Evolutionary conservation across 148 eudicot genomes (phyloP).

Genomic region (Silene latifolia): DNA sequence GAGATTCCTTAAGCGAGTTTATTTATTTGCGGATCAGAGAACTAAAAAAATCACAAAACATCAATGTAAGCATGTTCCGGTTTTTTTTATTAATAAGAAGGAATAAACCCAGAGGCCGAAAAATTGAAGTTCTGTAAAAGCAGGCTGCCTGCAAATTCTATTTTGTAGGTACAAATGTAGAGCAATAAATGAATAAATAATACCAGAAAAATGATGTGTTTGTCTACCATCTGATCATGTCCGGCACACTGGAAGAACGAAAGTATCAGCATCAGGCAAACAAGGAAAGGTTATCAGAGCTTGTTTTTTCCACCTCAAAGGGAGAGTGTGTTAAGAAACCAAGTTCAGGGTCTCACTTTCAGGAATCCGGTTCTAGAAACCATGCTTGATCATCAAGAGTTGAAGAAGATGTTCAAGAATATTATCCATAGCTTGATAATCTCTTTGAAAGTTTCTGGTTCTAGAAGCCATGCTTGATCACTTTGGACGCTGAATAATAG

Average conservation of each 20-base stretch:
- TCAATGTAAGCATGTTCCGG: too few relatives aligned
- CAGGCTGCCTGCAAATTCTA: too few relatives aligned
- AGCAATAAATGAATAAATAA: too few relatives aligned
- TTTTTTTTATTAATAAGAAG: too few relatives aligned
- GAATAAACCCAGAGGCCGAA: too few relatives aligned
- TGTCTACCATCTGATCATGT: slow-evolving; percentile 52
- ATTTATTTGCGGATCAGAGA: too few relatives aligned
- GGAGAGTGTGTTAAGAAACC: slow-evolving; percentile 10
- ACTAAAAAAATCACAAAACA: too few relatives aligned
- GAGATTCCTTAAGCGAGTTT: too few relatives aligned
- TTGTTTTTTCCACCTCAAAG: slow-evolving; percentile 49
- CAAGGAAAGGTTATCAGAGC: slow-evolving; percentile 55
- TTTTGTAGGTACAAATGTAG: too few relatives aligned
- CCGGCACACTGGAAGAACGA: slow-evolving; percentile 46
- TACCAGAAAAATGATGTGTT: slow-evolving; percentile 55
- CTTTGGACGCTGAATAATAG: too few relatives aligned
- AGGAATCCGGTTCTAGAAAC: slow-evolving; percentile 50
- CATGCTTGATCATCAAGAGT: slow-evolving; percentile 40
- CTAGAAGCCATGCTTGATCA: too few relatives aligned
- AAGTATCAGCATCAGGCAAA: slow-evolving; percentile 43
- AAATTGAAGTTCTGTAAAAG: too few relatives aligned
- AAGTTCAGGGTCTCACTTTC: slow-evolving; percentile 4
- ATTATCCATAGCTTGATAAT: slow-evolving; percentile 41
- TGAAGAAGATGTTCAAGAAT: slow-evolving; percentile 40
- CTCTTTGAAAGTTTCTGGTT: slow-evolving; percentile 35